Evolutionary conservation across 1,284 basidiomycete species (phyloP).

Genomic region (Chondrostereum purpureum): DNA sequence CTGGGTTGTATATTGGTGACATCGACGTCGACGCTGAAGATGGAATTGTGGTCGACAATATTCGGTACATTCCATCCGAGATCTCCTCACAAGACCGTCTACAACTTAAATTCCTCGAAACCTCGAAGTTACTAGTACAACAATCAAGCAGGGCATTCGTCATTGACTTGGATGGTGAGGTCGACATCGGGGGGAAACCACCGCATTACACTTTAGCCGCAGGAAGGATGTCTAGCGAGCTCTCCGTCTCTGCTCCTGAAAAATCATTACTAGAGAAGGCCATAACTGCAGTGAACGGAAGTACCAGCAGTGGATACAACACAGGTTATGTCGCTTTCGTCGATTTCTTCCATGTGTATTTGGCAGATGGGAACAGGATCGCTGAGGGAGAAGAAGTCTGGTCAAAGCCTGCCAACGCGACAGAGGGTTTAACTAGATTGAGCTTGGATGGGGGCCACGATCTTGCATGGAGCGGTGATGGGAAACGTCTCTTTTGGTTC

Average conservation of each 20-base stretch:
- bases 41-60: neutral
- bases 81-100: neutral
- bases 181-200: constrained; percentile 43
- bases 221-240: constrained; percentile 50
- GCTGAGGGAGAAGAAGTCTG: constrained; percentile 43
- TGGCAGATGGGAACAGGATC: constrained; percentile 34
- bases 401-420: constrained; percentile 64
- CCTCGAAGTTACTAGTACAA: constrained; percentile 51
- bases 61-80: neutral
- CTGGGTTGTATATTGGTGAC: constrained; percentile 53
- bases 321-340: constrained; percentile 48
- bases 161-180: constrained; percentile 44
- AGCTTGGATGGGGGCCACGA: constrained; percentile 70
- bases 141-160: constrained; percentile 44
- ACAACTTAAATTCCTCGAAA: constrained; percentile 24
- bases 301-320: neutral
- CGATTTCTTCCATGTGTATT: constrained; percentile 60
- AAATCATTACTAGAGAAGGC: constrained; percentile 9
- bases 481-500: constrained; percentile 63
- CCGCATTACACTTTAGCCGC: constrained; percentile 40
- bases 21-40: neutral
- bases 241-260: constrained; percentile 31
- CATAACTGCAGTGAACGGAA: constrained; percentile 1
- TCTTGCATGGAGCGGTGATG: constrained; percentile 54
- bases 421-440: constrained; percentile 49